These are phyloP conservation scores for Metarhizium sp. DNA, from an alignment of 2,329 filamentous ascomycete genomes.

Conservation along the genomic window DNA sequence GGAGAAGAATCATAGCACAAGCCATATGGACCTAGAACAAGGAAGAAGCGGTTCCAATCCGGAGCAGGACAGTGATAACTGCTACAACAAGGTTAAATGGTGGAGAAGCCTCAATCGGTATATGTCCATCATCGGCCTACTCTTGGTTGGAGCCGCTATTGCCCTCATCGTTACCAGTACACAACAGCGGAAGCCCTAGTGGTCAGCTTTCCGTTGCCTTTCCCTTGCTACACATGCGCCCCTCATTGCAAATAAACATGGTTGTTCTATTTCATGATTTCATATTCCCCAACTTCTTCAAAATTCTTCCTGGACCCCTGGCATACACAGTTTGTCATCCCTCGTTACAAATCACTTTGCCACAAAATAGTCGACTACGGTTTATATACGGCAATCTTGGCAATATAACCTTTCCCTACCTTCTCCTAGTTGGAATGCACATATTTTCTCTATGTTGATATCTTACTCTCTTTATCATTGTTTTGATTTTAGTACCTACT, in stretches of 20 bases:
- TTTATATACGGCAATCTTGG: too few relatives aligned
- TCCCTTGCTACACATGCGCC: not conserved
- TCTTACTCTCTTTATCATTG: too few relatives aligned
- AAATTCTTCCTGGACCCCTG: too few relatives aligned
- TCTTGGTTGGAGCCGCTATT: conserved; percentile 42
- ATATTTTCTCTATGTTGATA: too few relatives aligned
- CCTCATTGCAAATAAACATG: too few relatives aligned
- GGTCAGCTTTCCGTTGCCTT: not conserved
- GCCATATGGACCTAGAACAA: conserved; percentile 28
- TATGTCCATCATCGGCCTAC: conserved; percentile 47
- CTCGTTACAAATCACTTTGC: too few relatives aligned
- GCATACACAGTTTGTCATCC: too few relatives aligned
- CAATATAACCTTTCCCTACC: too few relatives aligned
- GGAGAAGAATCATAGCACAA: conserved; percentile 33
- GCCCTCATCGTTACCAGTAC: conserved; percentile 43
- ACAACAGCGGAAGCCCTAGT: conserved; percentile 33
- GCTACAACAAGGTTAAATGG: conserved; percentile 45
- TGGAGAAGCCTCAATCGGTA: conserved; percentile 50
- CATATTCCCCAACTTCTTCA: too few relatives aligned
- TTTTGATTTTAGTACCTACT: not conserved
- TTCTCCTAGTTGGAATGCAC: too few relatives aligned
- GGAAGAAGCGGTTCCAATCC: conserved; percentile 24
- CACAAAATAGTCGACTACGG: too few relatives aligned
- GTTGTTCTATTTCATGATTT: too few relatives aligned
- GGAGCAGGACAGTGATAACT: conserved; percentile 32